A percentile compares a stretch with the other conserved stretches of the same genome.
phyloP scores from a whole-genome alignment of 2,329 filamentous ascomycete genomes.

The Alternaria sp. region DNA sequence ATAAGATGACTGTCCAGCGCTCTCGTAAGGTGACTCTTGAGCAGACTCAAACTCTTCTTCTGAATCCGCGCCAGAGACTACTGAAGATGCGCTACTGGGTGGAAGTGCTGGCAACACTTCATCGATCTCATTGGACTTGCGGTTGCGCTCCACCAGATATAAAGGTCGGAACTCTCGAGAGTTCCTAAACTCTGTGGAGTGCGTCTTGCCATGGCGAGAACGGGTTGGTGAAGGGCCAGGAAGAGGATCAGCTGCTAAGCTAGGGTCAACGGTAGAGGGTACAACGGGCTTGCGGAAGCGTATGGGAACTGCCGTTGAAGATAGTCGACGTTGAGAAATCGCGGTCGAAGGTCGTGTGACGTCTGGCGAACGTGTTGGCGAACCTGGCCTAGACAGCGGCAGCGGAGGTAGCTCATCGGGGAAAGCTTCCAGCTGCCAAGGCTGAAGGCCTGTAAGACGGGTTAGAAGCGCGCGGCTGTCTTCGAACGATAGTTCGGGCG shows the following conservation, averaged over 20 bases:
- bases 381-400: slow-evolving; percentile 40
- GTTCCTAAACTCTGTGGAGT: slow-evolving; percentile 60
- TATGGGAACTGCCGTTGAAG: slow-evolving; percentile 61
- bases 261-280: slow-evolving; percentile 52
- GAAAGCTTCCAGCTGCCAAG: slow-evolving; percentile 44
- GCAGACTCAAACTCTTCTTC: slow-evolving; percentile 55
- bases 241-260: slow-evolving; percentile 21
- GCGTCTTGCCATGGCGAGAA: slow-evolving; percentile 53
- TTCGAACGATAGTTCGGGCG: slow-evolving; percentile 37
- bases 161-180: slow-evolving; percentile 78
- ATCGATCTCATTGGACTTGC: slow-evolving; percentile 40
- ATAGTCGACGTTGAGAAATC: slow-evolving; percentile 30
- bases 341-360: slow-evolving; percentile 21
- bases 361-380: slow-evolving; percentile 35
- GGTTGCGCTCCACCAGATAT: slow-evolving; percentile 75
- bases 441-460: slow-evolving; percentile 44
- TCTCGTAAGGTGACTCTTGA: slow-evolving; percentile 45
- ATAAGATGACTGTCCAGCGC: slow-evolving; percentile 28
- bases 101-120: slow-evolving; percentile 60
- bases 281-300: slow-evolving; percentile 58
- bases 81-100: slow-evolving; percentile 51
- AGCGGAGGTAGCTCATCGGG: slow-evolving; percentile 44
- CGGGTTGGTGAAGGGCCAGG: slow-evolving; percentile 52
- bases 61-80: slow-evolving; percentile 48
- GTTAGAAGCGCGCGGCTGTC: slow-evolving; percentile 42